Base-by-base conservation (phyloP, 2,329 filamentous ascomycete species). In the Alternaria brassicicola region DNA sequence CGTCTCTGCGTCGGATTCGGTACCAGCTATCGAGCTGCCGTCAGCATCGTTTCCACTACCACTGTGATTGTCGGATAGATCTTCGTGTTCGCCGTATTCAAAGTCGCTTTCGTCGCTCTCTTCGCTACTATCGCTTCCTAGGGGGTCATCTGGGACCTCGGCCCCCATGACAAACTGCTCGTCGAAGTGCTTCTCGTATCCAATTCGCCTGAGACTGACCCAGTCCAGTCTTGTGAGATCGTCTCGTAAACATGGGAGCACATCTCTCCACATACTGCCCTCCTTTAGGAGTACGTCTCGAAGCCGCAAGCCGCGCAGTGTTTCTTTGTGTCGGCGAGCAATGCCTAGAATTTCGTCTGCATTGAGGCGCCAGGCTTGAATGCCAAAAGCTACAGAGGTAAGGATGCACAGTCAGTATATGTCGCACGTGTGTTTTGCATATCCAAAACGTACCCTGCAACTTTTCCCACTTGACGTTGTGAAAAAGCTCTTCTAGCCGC, bases 321-420 rank as follows among this genome's bases (percentile, higher is more conserved):
- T 84, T 10, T 81, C 78, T 48, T 80, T 78, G 66, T 90, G 86
- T 36, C 86, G 81, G 28, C 80, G 77, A 2, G 84, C 80, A 6
- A 90, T 75, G 0, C 75, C 76, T 43, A 88, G 84, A 48, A 90
- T 85, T 67, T 90, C 88, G 1, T 84, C 80, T 1, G 84, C 82
- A 43, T 84, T 78, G 3, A 90, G 75, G 39, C 82, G 81, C 88
- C 88, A 90, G 13, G 85, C 83, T 63, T 89, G 86, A 21, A 90
- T 83, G 2, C 88, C 88, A 54, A 90, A 84, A 2, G 86, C 86
- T 47, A 13, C 23, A 17, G 17, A 12, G 39, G 31, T 15, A 13
- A 13, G 15, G 30, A 45, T 15, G 3, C 13, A 30, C n/a, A 23
- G 28, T 47, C 17, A 47, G 43, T 47, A 6, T 35, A 25, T 35